Evolutionary conservation across 1,284 basidiomycete species (phyloP), one percentile per base, ranked within the genome.

Genomic region (Papiliotrema laurentii): DNA sequence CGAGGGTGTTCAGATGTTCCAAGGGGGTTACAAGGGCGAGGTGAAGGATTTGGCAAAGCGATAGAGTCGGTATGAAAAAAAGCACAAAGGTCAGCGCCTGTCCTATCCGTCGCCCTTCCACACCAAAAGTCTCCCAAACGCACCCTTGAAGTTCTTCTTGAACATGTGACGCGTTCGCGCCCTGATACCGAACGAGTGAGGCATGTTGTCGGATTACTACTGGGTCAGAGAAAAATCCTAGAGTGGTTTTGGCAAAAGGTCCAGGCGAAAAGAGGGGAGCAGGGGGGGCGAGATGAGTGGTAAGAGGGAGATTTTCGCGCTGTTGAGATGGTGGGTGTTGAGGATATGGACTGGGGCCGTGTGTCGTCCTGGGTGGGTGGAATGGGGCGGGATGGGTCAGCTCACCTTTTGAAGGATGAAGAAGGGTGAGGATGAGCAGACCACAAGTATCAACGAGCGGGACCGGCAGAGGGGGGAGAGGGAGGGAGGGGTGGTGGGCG

Each of bases 101-200:
- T 45, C 53, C 47, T 49, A 37, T 34, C 43, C 37, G 37, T 45
- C 40, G 14, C n/a, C 42, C n/a, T n/a, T n/a, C n/a, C n/a, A n/a
- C n/a, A n/a, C 45, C 38, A 44, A 21, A 26, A 26, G 10, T n/a
- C 25, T 28, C 21, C 37, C 21, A 7, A 33, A 51, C 51, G 44
- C 57, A 91, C 89, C 83, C 82, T 93, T 93, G 86, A 96, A 94
- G 71, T 84, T 85, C 79, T 88, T 82, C 84, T 87, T 92, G 87
- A 98, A 98, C 89, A 98, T 96, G 81, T 97, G 81, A 84, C 94
- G 92, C 83, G 94, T 97, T 69, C 94, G 91, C 85, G 93, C 93
- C 75, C 93, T 86, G 83, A 94, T 90, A 91, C 94, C 94, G 82
- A 87, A 97, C 56, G 93, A 97, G 89, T 97, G 90, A 81, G 94